phyloP scores from a whole-genome alignment of 202 grass and related monocot species.

The Panicum hallii region DNA sequence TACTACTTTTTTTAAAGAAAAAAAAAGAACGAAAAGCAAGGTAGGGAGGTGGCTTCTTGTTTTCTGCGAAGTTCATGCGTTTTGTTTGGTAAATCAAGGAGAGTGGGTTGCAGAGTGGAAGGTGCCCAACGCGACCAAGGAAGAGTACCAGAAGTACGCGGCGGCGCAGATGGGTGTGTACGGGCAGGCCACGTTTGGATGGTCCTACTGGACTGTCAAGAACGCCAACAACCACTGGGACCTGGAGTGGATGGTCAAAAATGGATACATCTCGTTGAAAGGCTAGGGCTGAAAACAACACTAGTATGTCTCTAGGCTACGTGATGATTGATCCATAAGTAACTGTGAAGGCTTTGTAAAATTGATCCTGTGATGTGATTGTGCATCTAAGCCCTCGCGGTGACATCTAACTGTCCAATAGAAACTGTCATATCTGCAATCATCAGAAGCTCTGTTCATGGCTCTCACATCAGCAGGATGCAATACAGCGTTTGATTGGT shows the following conservation, averaged over 20 bases:
- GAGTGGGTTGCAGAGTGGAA: conserved; percentile 64
- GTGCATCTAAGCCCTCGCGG: no score
- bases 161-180: conserved; percentile 50
- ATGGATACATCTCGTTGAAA: conserved; percentile 56
- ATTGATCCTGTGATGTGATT: neutral
- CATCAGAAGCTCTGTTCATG: no score
- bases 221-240: conserved; percentile 53
- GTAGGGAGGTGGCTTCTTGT: neutral
- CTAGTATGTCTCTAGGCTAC: neutral
- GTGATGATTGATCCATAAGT: neutral
- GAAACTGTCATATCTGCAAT: no score
- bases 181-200: conserved; percentile 60
- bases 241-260: conserved; percentile 65
- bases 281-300: neutral
- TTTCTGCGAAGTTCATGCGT: neutral
- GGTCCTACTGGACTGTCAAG: conserved; percentile 62
- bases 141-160: conserved; percentile 58
- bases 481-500: no score
- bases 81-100: conserved; percentile 3
- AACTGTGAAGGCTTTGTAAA: neutral
- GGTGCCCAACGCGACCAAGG: conserved; percentile 39
- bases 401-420: no score
- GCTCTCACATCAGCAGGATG: no score
- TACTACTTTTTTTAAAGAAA: neutral
- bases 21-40: neutral